Percentiles rank a stretch among this genome's conserved stretches.
Conservation (phyloP, 2,329 filamentous ascomycete genomes). For the Macroventuria anomochaeta region DNA sequence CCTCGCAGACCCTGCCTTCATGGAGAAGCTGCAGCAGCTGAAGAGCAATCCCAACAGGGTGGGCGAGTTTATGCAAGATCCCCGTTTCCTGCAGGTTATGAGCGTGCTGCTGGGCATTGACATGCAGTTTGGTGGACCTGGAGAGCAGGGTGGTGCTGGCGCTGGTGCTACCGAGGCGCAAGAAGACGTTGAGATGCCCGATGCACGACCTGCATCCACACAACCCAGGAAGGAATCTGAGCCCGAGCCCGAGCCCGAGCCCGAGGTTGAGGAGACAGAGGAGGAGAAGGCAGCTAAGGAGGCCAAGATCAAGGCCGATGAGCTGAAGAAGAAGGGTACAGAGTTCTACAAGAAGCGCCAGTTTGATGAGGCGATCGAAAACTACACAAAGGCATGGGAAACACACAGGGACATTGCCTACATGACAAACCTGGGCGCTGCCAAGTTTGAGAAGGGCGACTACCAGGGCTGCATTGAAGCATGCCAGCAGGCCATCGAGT, state of each 20-base stretch:
- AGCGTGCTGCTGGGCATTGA: constrained; percentile 93
- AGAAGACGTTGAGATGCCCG: constrained; percentile 80
- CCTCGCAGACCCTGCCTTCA: constrained; percentile 84
- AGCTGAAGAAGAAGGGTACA: constrained; percentile 92
- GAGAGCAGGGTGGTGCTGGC: constrained; percentile 52
- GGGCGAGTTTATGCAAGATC: constrained; percentile 83
- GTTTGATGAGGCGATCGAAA: constrained; percentile 91
- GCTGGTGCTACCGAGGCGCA: constrained; percentile 59
- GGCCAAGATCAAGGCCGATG: constrained; percentile 90
- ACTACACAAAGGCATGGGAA: constrained; percentile 96
- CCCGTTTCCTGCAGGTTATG: constrained; percentile 90
- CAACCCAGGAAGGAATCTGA: constrained; percentile 56
- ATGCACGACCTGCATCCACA: constrained; percentile 64
- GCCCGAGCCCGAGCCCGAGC: constrained; percentile 68
- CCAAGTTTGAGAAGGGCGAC: constrained; percentile 95
- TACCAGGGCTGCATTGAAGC: constrained; percentile 84
- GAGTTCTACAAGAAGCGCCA: constrained; percentile 98
- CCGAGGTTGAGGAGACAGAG: constrained; percentile 84
- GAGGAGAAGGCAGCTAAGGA: constrained; percentile 84
- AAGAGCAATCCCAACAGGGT: constrained; percentile 81
- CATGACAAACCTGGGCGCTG: constrained; percentile 93
- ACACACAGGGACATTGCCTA: constrained; percentile 96
- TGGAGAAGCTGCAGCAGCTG: constrained; percentile 84
- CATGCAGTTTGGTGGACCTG: constrained; percentile 72
- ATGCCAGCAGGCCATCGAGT: constrained; percentile 86